Base-by-base conservation (phyloP, 2,329 filamentous ascomycete species). In the Aspergillus fischeri region DNA sequence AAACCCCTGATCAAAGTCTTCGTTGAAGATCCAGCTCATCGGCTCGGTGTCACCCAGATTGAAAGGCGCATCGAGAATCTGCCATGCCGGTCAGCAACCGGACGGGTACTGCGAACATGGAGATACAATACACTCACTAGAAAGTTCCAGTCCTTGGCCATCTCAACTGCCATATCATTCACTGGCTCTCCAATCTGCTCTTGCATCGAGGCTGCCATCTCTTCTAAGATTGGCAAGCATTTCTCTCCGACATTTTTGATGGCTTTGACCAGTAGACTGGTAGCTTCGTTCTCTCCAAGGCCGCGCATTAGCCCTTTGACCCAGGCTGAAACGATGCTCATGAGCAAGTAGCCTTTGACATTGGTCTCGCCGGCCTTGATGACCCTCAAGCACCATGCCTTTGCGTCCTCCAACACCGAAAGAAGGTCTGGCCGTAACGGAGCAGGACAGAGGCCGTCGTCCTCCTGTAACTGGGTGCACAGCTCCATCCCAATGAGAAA, bases 341-440 rank as follows among this genome's bases (percentile, higher is more conserved):
- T 59, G 11, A 84, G 72, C 20, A 85, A 51, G 44, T 79, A 78
- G 0, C 80, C 79, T 60, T 85, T 85, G 21, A 80, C 69, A 54
- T 84, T 85, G 0, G 81, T 84, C 66, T 85, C 81, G 1, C 81
- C 83, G 0, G 72, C 73, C 49, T 74, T 61, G n/a, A 84, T 71
- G 8, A 69, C 72, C 5, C 63, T 60, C 48, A 80, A 63, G 1
- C 64, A 63, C 77, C 78, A 83, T 0, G 51, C 51, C 41, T 71
- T 75, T 0, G 74, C 69, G 10, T 82, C 77, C 0, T 76, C 65
- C 4, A 84, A 4, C 1, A 67, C 55, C 1, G 64, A 57, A 9
- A 73, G 53, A 1, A 73, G 53, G 52, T 73, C 69, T 0, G 55
- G 58, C 1, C 70, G 66, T 10, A 71, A 58, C 17, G 62, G 54